phyloP scores from a whole-genome alignment of 345 rosid species.

The Sisymbrium irio region DNA sequence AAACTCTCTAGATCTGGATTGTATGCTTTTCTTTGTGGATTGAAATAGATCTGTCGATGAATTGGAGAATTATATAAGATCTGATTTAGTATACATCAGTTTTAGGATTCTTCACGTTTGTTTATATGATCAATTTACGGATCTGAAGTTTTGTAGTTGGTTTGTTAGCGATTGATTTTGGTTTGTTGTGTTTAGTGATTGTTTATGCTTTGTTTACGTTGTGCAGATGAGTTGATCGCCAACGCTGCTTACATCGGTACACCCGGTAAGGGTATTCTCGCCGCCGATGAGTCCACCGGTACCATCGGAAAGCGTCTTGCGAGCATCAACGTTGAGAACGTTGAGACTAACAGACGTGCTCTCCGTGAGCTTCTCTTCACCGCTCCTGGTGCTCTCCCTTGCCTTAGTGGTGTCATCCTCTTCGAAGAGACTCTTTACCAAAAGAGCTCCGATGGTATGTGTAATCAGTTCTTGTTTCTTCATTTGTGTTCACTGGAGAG shows the following conservation, averaged over 20 bases:
- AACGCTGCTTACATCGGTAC: slow-evolving; percentile 96
- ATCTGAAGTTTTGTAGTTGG: too few species aligned
- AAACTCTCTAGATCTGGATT: slow-evolving; percentile 13
- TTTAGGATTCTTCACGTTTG: not conserved
- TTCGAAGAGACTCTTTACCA: slow-evolving; percentile 89
- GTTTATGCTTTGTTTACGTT: not conserved
- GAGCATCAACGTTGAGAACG: slow-evolving; percentile 91
- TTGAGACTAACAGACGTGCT: slow-evolving; percentile 72
- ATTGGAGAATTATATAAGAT: not conserved
- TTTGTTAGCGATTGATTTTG: not conserved
- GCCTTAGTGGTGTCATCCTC: slow-evolving; percentile 85
- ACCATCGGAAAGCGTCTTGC: slow-evolving; percentile 94
- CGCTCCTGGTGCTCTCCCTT: slow-evolving; percentile 74
- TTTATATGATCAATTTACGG: not conserved
- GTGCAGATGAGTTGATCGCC: slow-evolving; percentile 73
- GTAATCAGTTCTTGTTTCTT: too few species aligned
- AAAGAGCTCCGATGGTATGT: slow-evolving; percentile 66
- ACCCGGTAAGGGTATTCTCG: slow-evolving; percentile 98
- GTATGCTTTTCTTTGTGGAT: not conserved
- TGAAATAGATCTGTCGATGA: not conserved
- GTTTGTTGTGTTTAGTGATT: not conserved
- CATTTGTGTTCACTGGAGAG: too few species aligned
- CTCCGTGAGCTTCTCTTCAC: slow-evolving; percentile 95
- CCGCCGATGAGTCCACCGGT: slow-evolving; percentile 98
- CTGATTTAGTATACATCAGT: slow-evolving; percentile 11